Percentiles rank a stretch among this genome's conserved stretches.
These are phyloP conservation scores for Pseudogymnoascus sp. DNA, from an alignment of 2,329 filamentous ascomycete species.

Conservation along the genomic window DNA sequence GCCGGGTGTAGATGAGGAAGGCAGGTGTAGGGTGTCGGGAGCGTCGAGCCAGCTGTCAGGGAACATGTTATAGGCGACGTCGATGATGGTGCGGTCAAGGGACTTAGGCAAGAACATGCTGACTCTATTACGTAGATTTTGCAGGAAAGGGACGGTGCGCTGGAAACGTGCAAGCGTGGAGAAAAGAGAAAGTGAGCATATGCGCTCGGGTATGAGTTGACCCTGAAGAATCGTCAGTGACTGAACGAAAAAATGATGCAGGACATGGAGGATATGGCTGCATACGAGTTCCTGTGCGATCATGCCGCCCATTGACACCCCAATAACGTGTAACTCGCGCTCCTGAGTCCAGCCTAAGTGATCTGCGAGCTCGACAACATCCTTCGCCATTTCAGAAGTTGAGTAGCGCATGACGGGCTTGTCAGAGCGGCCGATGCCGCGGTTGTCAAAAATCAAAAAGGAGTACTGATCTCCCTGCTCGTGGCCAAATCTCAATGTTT, in stretches of 20 bases:
- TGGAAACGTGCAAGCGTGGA: conserved; percentile 55
- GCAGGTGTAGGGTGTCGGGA: conserved; percentile 51
- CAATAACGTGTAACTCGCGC: conserved; percentile 59
- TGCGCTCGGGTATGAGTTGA: conserved; percentile 41
- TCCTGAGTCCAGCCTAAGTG: conserved; percentile 60
- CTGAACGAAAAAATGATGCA: neutral
- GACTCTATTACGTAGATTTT: conserved; percentile 53
- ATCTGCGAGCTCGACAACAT: conserved; percentile 61
- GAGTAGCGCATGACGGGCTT: conserved; percentile 72
- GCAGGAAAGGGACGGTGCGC: conserved; percentile 52
- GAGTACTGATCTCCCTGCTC: conserved; percentile 58
- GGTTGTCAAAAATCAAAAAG: conserved; percentile 72
- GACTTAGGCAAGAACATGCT: conserved; percentile 61
- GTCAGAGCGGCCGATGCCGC: conserved; percentile 73
- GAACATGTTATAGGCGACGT: conserved; percentile 61
- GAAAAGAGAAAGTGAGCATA: conserved; percentile 51
- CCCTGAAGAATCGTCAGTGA: conserved; percentile 28
- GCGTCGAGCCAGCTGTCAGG: conserved; percentile 50
- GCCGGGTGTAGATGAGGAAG: conserved; percentile 36
- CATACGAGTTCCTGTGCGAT: conserved; percentile 72
- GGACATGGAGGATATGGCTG: conserved; percentile 14
- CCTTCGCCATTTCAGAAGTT: conserved; percentile 76
- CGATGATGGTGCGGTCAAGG: conserved; percentile 56
- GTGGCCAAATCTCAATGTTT: conserved; percentile 77
- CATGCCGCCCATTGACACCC: conserved; percentile 85